These are phyloP conservation scores for Aureobasidium melanogenum DNA, from an alignment of 2,329 filamentous ascomycete species.

Conservation along the genomic window DNA sequence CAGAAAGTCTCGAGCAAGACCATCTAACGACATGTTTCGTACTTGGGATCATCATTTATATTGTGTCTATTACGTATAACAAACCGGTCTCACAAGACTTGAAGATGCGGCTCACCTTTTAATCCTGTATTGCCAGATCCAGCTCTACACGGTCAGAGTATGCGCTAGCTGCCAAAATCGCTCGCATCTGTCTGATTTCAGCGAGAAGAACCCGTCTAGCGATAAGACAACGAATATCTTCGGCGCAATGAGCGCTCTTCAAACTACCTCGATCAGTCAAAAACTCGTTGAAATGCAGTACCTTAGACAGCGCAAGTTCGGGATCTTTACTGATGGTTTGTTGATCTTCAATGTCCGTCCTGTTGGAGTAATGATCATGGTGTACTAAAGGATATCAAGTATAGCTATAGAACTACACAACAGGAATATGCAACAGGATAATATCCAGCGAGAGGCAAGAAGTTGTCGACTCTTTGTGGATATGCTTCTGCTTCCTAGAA, in stretches of 20 bases:
- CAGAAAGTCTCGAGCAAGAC: too few species aligned
- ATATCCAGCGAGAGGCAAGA: too few species aligned
- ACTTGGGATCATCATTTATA: too few species aligned
- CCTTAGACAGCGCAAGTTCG: slow-evolving; percentile 28
- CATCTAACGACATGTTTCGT: too few species aligned
- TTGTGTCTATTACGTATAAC: too few species aligned
- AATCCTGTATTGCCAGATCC: slow-evolving; percentile 40
- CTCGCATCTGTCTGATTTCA: slow-evolving; percentile 40
- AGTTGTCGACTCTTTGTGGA: too few species aligned
- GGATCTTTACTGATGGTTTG: slow-evolving; percentile 23
- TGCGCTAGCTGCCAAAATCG: slow-evolving; percentile 36
- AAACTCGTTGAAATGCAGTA: slow-evolving; percentile 34
- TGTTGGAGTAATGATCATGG: slow-evolving; percentile 32
- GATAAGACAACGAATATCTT: slow-evolving; percentile 40
- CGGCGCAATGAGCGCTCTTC: slow-evolving; percentile 40
- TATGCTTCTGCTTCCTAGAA: too few species aligned
- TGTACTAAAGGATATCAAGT: too few species aligned
- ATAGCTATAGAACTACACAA: too few species aligned
- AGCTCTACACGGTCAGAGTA: slow-evolving; percentile 38
- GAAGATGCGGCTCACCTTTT: slow-evolving; percentile 33
- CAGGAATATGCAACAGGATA: too few species aligned
- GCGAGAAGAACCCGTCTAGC: slow-evolving; percentile 34
- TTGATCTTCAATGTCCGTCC: slow-evolving; percentile 18
- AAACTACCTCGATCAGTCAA: slow-evolving; percentile 43
- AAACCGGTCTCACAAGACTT: too few species aligned